phyloP scores from a whole-genome alignment of 2,329 filamentous ascomycete species.

The Cladosporium sp. region DNA sequence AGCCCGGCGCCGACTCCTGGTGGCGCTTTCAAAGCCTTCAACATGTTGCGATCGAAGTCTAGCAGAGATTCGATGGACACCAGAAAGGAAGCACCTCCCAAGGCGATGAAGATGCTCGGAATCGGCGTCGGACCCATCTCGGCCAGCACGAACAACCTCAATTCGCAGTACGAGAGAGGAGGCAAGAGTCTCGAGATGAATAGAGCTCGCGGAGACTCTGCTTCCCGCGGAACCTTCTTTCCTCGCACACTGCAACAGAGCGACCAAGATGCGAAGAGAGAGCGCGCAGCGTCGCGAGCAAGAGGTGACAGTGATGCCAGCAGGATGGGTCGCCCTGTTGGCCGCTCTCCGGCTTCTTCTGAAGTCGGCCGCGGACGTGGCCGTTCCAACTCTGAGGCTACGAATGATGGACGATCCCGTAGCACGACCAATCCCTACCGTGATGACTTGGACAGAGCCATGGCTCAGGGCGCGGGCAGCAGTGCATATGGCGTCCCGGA shows the following conservation, averaged over 20 bases:
- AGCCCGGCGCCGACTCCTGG: constrained; percentile 32
- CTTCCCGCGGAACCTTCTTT: constrained; percentile 18
- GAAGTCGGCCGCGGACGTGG: constrained; percentile 37
- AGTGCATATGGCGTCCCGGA: constrained; percentile 29
- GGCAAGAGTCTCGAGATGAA: constrained; percentile 20
- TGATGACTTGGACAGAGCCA: constrained; percentile 48
- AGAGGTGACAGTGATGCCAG: constrained; percentile 32
- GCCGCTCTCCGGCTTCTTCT: constrained; percentile 35
- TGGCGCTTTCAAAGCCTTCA: constrained; percentile 51
- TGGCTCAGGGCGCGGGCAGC: constrained; percentile 40
- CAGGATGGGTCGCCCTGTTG: constrained; percentile 11
- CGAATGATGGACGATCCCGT: constrained; percentile 45
- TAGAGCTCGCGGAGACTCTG: constrained; percentile 22
- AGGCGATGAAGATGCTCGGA: constrained; percentile 57
- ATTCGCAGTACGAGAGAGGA: constrained; percentile 20
- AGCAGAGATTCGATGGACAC: constrained; percentile 60
- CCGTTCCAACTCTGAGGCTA: constrained; percentile 50
- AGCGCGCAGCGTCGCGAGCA: constrained; percentile 27
- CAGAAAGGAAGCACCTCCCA: constrained; percentile 44
- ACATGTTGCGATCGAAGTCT: constrained; percentile 59
- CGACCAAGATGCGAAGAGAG: constrained; percentile 28
- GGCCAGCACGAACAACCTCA: constrained; percentile 32
- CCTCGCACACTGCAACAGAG: constrained; percentile 13
- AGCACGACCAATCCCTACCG: constrained; percentile 46
- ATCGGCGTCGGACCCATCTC: constrained; percentile 29